phyloP scores from a whole-genome alignment of 2,329 filamentous ascomycete species.

The Didymella keratinophila region DNA sequence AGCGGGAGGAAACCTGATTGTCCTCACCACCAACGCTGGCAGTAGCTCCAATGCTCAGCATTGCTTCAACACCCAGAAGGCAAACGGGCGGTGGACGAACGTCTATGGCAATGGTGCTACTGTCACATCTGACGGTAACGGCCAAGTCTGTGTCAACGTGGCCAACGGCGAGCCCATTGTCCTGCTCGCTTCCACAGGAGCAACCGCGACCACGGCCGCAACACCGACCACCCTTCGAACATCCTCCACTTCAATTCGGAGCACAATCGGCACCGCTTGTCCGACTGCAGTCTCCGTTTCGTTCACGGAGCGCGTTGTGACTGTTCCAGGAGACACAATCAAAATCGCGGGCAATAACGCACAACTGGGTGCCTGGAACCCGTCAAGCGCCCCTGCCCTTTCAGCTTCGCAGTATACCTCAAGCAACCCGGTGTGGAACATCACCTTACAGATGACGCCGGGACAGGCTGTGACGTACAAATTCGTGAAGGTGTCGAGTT shows the following conservation, averaged over 20 bases:
- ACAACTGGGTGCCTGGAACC: constrained; percentile 56
- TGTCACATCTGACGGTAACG: constrained; percentile 52
- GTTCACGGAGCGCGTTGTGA: constrained; percentile 58
- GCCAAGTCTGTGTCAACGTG: constrained; percentile 54
- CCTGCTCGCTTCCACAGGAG: constrained; percentile 36
- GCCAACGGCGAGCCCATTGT: constrained; percentile 57
- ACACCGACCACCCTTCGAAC: constrained; percentile 22
- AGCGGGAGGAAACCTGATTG: constrained; percentile 55
- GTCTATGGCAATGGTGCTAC: constrained; percentile 49
- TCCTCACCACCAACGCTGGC: constrained; percentile 57
- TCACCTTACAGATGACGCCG: constrained; percentile 51
- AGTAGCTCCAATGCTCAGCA: constrained; percentile 49
- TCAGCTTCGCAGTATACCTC: constrained; percentile 55
- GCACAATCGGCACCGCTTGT: constrained; percentile 29
- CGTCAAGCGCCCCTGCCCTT: constrained; percentile 51
- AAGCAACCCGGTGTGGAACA: constrained; percentile 58
- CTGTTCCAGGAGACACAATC: constrained; percentile 59
- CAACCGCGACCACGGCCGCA: constrained; percentile 9
- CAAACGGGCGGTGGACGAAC: constrained; percentile 53
- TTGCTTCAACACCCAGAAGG: constrained; percentile 54
- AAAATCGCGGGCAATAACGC: constrained; percentile 55
- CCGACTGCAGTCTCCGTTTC: constrained; percentile 48
- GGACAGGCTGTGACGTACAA: constrained; percentile 55
- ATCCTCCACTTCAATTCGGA: constrained; percentile 1
- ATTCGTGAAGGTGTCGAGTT: constrained; percentile 57